Evolutionary conservation across 768 basidiomycete genomes (phyloP).

Genomic region (Terana coerulea): DNA sequence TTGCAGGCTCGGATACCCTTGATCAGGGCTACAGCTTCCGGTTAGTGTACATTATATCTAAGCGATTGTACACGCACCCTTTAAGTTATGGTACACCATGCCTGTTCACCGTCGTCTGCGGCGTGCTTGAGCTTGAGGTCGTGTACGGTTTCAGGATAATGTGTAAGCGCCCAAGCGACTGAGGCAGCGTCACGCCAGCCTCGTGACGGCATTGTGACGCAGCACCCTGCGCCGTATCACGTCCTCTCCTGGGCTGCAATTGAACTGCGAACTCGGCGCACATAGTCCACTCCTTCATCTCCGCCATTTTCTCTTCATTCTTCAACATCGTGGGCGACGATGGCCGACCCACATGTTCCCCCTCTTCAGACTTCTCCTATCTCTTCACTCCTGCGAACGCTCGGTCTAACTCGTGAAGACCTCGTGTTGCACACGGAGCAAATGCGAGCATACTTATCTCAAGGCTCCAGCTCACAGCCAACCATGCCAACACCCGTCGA

Average conservation of each 20-base stretch:
- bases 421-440: slow-evolving; percentile 66
- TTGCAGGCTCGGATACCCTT: slow-evolving; percentile 98
- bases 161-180: neutral
- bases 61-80: slow-evolving; percentile 45
- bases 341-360: slow-evolving; percentile 11
- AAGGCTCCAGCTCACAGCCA: slow-evolving; percentile 46
- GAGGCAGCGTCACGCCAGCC: neutral
- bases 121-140: slow-evolving; percentile 9
- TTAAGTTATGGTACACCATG: slow-evolving; percentile 86
- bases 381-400: slow-evolving; percentile 62
- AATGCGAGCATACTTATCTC: slow-evolving; percentile 69
- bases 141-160: neutral
- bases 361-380: slow-evolving; percentile 51
- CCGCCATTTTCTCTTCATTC: neutral
- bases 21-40: slow-evolving; percentile 68
- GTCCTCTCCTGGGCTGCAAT: neutral
- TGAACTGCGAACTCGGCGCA: slow-evolving; percentile 1
- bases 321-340: neutral
- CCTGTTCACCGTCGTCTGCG: slow-evolving; percentile 12
- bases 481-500: slow-evolving; percentile 19
- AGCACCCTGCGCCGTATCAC: neutral
- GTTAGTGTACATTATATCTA: slow-evolving; percentile 18
- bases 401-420: slow-evolving; percentile 78
- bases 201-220: neutral
- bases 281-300: neutral